phyloP scores from a whole-genome alignment of 768 basidiomycete species.

The Calocybe indica region DNA sequence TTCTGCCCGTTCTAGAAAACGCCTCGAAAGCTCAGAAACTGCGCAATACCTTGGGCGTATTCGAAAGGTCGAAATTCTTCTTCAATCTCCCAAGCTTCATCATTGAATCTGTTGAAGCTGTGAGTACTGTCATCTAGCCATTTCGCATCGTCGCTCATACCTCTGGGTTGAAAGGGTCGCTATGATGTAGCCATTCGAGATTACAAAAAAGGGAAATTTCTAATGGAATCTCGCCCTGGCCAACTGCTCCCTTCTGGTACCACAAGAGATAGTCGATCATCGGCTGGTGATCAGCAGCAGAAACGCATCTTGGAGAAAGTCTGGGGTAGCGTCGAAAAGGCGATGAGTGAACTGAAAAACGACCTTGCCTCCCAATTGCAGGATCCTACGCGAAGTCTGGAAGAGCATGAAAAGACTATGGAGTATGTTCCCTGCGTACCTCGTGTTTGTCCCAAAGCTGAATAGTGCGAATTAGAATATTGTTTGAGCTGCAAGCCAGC shows the following conservation, averaged over 20 bases:
- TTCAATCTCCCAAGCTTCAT: constrained; percentile 95
- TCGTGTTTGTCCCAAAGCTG: too few relatives aligned
- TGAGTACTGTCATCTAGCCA: constrained; percentile 30
- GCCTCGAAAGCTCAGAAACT: constrained; percentile 91
- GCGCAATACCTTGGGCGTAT: constrained; percentile 88
- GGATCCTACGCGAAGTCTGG: constrained; percentile 72
- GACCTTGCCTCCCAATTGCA: constrained; percentile 74
- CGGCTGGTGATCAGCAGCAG: constrained; percentile 68
- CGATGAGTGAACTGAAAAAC: constrained; percentile 86
- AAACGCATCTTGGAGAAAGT: constrained; percentile 93
- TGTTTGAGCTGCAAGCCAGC: constrained; percentile 77
- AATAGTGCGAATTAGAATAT: constrained; percentile 46
- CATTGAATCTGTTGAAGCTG: constrained; percentile 83
- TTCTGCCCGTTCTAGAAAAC: constrained; percentile 93
- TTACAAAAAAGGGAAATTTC: constrained; percentile 94
- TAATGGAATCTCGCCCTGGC: constrained; percentile 84
- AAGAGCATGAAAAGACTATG: constrained; percentile 95
- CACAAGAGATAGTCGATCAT: constrained; percentile 48
- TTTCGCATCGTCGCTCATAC: constrained; percentile 1
- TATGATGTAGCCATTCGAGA: constrained; percentile 93
- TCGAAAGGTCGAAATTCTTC: constrained; percentile 96
- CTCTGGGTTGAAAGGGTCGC: constrained; percentile 53
- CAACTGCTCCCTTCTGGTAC: constrained; percentile 71
- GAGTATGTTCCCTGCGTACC: constrained; percentile 51
- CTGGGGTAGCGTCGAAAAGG: constrained; percentile 91